Evolutionary conservation across 306 rosid genomes (phyloP), one percentile per base, ranked within the genome.

Genomic region (Oemleria cerasiformis): DNA sequence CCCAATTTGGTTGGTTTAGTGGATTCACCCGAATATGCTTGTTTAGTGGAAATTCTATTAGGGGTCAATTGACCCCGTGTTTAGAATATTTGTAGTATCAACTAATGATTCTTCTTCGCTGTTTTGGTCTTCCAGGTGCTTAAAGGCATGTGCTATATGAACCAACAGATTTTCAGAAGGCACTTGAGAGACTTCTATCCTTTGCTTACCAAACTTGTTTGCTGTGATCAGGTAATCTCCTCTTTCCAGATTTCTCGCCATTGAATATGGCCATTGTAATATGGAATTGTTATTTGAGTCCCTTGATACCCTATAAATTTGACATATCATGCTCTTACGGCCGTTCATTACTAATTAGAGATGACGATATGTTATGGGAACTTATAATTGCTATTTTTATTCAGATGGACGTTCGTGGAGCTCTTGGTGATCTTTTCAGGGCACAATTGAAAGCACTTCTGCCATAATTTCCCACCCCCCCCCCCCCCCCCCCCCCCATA

Each of bases 371-470:
- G 75, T 47, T 17, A 10, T 57, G 72, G 39, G 20, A 63, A 63
- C 63, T 69, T 48, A 57, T 65, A 4, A 7, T 68, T 15, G 36
- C 69, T 73, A 66, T 79, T 8, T 81, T 75, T 82, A 63, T 78
- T 78, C 91, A 95, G 99, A 92, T 95, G 92, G 97, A 95, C 68
- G 78, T 95, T 71, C 97, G 99, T 40, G 97, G 96, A 77, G 93
- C 96, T 41, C 97, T 95, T 38, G 99, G 92, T 48, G 96, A 95
- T 82, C 86, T 95, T 62, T 92, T 92, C 84, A 87, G 80, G 84
- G 89, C 92, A 43, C 99, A 95, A 67, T 45, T 95, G 78, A 95
- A 95, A 86, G 87, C 97, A 72, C 96, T 92, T 48, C 78, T 92
- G 77, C 93, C 97, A 19, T 89, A 89, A 74, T 49, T 15, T 30